A percentile compares a stretch with the other conserved stretches of the same genome.
Evolutionary conservation across 2,329 filamentous ascomycete species (phyloP).

Genomic region (Mycosphaerella arachidis): DNA sequence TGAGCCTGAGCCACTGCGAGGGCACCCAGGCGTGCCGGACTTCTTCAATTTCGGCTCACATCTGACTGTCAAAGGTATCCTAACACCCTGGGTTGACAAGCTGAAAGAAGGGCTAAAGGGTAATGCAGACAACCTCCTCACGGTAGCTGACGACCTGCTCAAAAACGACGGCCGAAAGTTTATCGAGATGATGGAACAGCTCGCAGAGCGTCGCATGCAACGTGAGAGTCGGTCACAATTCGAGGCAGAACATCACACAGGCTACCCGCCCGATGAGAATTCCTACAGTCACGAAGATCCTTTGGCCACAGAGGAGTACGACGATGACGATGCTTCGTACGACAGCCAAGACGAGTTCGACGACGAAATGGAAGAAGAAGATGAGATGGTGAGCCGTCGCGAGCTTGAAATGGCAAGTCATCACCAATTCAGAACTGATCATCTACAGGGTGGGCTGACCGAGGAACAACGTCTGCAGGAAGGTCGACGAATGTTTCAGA

Average conservation of each 20-base stretch:
- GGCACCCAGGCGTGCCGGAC: slow-evolving; percentile 61
- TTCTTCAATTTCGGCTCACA: slow-evolving; percentile 98
- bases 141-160: slow-evolving; percentile 93
- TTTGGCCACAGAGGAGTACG: slow-evolving; percentile 67
- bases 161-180: slow-evolving; percentile 99
- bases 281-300: slow-evolving; percentile 63
- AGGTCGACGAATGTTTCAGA: slow-evolving; percentile 97
- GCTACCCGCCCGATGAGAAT: slow-evolving; percentile 45
- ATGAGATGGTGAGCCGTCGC: slow-evolving; percentile 52
- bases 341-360: slow-evolving; percentile 61
- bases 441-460: slow-evolving; percentile 79
- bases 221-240: slow-evolving; percentile 85
- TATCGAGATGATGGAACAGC: slow-evolving; percentile 99
- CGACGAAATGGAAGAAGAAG: slow-evolving; percentile 55
- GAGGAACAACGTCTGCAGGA: slow-evolving; percentile 99
- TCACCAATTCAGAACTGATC: slow-evolving; percentile 34
- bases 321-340: slow-evolving; percentile 69
- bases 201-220: slow-evolving; percentile 95
- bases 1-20: slow-evolving; percentile 54
- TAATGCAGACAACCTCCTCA: slow-evolving; percentile 84
- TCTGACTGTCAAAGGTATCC: slow-evolving; percentile 79
- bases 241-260: slow-evolving; percentile 55
- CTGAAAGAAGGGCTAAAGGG: slow-evolving; percentile 35
- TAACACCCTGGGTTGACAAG: slow-evolving; percentile 34
- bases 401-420: slow-evolving; percentile 19